A percentile compares a stretch with the other conserved stretches of the same genome.
Conservation (phyloP, 2,329 filamentous ascomycete species). For the Biscogniauxia marginata region DNA sequence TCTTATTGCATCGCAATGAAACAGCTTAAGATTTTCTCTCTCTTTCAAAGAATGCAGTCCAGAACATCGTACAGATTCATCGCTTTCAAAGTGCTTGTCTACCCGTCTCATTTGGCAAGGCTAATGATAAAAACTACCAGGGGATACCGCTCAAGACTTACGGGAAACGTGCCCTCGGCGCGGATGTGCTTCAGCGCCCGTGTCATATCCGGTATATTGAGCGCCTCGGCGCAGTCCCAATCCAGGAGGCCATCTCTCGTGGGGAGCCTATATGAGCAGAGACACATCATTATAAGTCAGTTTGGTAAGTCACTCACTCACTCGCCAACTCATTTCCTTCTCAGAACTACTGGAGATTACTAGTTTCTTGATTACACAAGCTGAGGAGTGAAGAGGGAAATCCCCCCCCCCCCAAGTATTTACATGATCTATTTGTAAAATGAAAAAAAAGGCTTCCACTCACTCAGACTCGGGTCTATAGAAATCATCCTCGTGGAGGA, state of each 20-base stretch:
- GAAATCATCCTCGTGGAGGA: conserved; percentile 96
- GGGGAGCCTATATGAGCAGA: conserved; percentile 47
- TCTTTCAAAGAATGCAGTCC: too few relatives aligned
- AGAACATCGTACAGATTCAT: too few relatives aligned
- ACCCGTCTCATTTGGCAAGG: too few relatives aligned
- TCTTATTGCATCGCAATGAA: too few relatives aligned
- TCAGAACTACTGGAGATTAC: too few relatives aligned
- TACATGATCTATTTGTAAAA: conserved; percentile 1
- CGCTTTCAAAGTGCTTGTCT: too few relatives aligned
- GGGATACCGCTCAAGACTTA: conserved; percentile 37
- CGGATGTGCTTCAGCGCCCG: conserved; percentile 69
- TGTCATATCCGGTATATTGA: conserved; percentile 69
- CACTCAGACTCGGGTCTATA: conserved; percentile 77
- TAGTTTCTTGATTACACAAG: too few relatives aligned
- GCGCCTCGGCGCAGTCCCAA: conserved; percentile 85
- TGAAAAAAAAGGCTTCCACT: conserved; percentile 24
- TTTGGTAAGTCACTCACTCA: background rate
- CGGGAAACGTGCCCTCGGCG: conserved; percentile 62
- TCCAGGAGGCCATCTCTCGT: conserved; percentile 66
- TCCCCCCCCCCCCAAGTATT: too few relatives aligned
- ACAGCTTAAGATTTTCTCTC: background rate
- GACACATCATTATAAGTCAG: background rate
- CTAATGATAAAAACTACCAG: too few relatives aligned
- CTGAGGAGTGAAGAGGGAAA: too few relatives aligned
- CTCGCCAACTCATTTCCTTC: background rate